A percentile compares a stretch with the other conserved stretches of the same genome.
phyloP scores from a whole-genome alignment of 441 rosid genomes.

The Bocquillonia castaneifolia region DNA sequence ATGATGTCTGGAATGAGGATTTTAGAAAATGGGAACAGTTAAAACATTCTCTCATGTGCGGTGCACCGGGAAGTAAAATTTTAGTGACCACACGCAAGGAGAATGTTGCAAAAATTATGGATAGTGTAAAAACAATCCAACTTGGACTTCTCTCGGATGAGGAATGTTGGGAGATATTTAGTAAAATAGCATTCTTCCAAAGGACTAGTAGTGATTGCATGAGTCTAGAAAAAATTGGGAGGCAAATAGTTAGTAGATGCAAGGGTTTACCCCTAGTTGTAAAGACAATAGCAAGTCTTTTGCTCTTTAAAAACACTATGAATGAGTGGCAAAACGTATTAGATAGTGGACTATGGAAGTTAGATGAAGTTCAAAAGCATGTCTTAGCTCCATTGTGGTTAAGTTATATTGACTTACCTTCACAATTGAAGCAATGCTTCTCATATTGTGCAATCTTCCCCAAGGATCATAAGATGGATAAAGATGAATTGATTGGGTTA shows the following conservation, averaged over 20 bases:
- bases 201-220: background rate
- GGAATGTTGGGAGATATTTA: background rate
- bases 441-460: background rate
- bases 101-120: background rate
- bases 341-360: constrained; percentile 8
- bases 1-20: constrained; percentile 9
- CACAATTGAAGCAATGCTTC: background rate
- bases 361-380: constrained; percentile 1
- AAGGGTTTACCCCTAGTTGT: constrained; percentile 12
- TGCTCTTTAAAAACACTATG: background rate
- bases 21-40: background rate
- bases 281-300: constrained; percentile 2
- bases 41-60: background rate
- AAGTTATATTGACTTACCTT: constrained; percentile 9
- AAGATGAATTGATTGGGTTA: background rate
- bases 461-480: background rate
- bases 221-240: background rate
- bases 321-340: constrained; percentile 6
- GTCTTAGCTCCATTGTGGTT: background rate
- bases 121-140: background rate
- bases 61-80: background rate
- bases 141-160: background rate
- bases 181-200: background rate
- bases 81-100: constrained; percentile 6
- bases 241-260: background rate